These are phyloP conservation scores for Xerocomus brunneocitrinus DNA, from an alignment of 768 basidiomycete genomes.

Conservation along the genomic window DNA sequence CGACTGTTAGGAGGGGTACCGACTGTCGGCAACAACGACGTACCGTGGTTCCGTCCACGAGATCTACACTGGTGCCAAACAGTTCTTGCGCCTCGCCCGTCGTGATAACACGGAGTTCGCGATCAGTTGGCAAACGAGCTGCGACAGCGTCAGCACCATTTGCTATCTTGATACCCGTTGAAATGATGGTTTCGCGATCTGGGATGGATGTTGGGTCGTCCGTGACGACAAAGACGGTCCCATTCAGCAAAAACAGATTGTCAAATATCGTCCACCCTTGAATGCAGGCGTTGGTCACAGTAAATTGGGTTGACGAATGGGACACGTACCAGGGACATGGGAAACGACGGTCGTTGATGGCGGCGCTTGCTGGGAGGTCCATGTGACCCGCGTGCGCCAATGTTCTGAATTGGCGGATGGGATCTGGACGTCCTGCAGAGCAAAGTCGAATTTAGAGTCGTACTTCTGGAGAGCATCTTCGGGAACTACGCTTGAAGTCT, in stretches of 20 bases:
- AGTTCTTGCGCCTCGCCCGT: slow-evolving; percentile 59
- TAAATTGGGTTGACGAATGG: neutral
- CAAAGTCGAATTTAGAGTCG: neutral
- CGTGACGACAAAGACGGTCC: slow-evolving; percentile 77
- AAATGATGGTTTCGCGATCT: slow-evolving; percentile 62
- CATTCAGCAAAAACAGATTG: slow-evolving; percentile 74
- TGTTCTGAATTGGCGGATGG: slow-evolving; percentile 18
- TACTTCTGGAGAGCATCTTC: slow-evolving; percentile 6
- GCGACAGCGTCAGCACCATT: slow-evolving; percentile 53
- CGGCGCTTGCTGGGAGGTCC: slow-evolving; percentile 32
- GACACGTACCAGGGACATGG: slow-evolving; percentile 63
- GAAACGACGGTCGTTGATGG: slow-evolving; percentile 64
- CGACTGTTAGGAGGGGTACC: neutral
- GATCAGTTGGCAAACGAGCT: slow-evolving; percentile 66
- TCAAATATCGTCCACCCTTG: slow-evolving; percentile 91
- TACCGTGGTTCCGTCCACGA: slow-evolving; percentile 77
- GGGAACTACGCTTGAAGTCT: slow-evolving; percentile 4
- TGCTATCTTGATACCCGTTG: slow-evolving; percentile 57
- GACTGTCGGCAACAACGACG: neutral
- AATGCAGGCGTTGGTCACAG: neutral
- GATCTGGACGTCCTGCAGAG: slow-evolving; percentile 4
- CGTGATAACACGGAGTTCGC: slow-evolving; percentile 74
- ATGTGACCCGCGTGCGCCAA: slow-evolving; percentile 36
- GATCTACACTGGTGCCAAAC: slow-evolving; percentile 68
- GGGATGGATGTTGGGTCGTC: slow-evolving; percentile 67